These are phyloP conservation scores for Corymbia maculata DNA, from an alignment of 345 rosid species.

Conservation along the genomic window DNA sequence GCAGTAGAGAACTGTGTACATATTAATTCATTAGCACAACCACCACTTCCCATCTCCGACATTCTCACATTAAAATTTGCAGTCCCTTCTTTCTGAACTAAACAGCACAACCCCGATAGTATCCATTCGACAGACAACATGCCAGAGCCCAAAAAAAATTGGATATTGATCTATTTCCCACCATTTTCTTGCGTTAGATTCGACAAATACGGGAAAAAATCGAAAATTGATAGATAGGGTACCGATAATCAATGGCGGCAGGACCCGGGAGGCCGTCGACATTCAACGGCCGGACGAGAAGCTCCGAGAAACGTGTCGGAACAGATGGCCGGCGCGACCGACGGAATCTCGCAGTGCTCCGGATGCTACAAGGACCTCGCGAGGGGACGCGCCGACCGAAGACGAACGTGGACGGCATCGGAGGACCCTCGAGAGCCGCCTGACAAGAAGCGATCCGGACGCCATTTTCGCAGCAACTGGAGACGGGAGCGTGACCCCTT, in stretches of 20 bases:
- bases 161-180: background rate
- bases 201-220: background rate
- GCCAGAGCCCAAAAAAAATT: background rate
- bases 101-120: background rate
- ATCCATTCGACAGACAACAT: background rate
- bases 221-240: background rate
- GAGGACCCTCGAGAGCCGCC: constrained; percentile 24
- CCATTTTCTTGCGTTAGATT: background rate
- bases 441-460: constrained; percentile 23
- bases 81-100: background rate
- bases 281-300: constrained; percentile 33
- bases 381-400: background rate
- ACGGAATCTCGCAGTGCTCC: background rate
- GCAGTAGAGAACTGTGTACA: constrained; percentile 56
- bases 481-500: background rate
- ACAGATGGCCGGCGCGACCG: background rate
- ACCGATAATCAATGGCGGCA: constrained; percentile 44
- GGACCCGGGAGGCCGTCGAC: constrained; percentile 29
- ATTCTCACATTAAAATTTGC: background rate
- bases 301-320: constrained; percentile 13
- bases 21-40: constrained; percentile 9
- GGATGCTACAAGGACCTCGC: background rate
- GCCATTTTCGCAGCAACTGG: constrained; percentile 14
- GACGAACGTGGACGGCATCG: background rate
- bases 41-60: background rate